A percentile compares a stretch with the other conserved stretches of the same genome.
phyloP scores from a whole-genome alignment of 495 filamentous ascomycete species.

The Penicillium chermesinum region DNA sequence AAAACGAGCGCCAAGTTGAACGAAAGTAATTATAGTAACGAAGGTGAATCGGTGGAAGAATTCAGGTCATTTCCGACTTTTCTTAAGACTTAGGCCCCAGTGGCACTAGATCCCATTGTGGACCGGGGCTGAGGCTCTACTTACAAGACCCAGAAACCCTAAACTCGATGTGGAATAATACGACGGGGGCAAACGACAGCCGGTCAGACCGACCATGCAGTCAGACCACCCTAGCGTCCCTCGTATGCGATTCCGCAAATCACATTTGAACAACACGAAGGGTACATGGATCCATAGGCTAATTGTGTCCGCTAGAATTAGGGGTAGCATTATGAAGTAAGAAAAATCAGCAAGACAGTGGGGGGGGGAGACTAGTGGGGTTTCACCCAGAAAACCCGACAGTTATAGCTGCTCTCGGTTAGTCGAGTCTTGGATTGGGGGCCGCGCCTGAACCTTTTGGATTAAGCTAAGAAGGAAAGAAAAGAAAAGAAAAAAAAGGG shows the following conservation, averaged over 20 bases:
- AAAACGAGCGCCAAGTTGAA: conserved; percentile 2
- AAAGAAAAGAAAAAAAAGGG: too few species aligned
- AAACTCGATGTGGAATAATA: neutral
- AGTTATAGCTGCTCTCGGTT: neutral
- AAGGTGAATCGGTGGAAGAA: neutral
- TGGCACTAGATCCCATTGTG: neutral
- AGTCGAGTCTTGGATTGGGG: neutral
- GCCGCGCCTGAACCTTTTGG: too few species aligned
- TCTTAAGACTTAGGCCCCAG: conserved; percentile 1
- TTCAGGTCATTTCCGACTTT: neutral
- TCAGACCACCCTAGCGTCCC: neutral
- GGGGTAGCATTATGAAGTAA: neutral
- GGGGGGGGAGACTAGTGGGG: conserved; percentile 4
- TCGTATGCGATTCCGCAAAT: neutral
- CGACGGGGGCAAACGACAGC: neutral
- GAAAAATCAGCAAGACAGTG: conserved; percentile 2
- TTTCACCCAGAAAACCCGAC: conserved; percentile 1
- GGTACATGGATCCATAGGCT: neutral
- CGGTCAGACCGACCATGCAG: neutral
- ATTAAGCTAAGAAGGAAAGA: too few species aligned
- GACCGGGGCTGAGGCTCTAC: too few species aligned
- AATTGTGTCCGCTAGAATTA: neutral
- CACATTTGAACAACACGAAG: neutral
- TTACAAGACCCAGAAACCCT: neutral
- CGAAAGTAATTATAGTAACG: conserved; percentile 1